Evolutionary conservation across 2,329 filamentous ascomycete species (phyloP).

Genomic region (Alternaria brassicicola): DNA sequence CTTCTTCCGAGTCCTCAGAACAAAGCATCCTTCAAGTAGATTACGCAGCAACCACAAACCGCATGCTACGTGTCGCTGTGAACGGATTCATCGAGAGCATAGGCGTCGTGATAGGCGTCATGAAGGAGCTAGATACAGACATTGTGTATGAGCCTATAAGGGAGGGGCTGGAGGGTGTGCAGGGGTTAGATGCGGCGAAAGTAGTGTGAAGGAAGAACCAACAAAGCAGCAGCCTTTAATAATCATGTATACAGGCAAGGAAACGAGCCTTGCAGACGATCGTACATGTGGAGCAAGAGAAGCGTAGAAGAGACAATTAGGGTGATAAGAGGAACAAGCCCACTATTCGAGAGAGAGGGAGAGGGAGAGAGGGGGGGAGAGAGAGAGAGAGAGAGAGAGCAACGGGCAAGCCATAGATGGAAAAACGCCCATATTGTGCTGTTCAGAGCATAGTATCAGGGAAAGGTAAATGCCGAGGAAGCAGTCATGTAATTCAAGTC

Average conservation of each 20-base stretch:
- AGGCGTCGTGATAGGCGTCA: conserved; percentile 81
- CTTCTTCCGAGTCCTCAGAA: conserved; percentile 16
- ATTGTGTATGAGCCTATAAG: conserved; percentile 63
- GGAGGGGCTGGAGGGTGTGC: conserved; percentile 62
- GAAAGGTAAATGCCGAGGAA: background rate
- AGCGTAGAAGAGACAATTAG: background rate
- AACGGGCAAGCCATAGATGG: background rate
- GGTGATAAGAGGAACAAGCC: background rate
- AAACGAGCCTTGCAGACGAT: background rate
- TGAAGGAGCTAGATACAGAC: conserved; percentile 88
- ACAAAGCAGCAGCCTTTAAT: accelerated
- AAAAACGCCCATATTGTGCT: background rate
- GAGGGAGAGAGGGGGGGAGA: accelerated
- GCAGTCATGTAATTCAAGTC: background rate
- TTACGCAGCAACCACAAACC: conserved; percentile 89
- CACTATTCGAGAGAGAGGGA: background rate
- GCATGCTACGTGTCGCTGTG: conserved; percentile 94
- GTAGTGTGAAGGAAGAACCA: conserved; percentile 10
- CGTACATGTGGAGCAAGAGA: background rate
- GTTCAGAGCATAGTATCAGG: background rate
- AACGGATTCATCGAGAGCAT: conserved; percentile 96
- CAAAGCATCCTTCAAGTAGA: conserved; percentile 68
- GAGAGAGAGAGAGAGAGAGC: no score
- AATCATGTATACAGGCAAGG: background rate
- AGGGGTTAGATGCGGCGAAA: conserved; percentile 79